Percentiles rank a stretch among this genome's conserved stretches.
Conservation (phyloP, 1,284 basidiomycete species). For the Abortiporus biennis region DNA sequence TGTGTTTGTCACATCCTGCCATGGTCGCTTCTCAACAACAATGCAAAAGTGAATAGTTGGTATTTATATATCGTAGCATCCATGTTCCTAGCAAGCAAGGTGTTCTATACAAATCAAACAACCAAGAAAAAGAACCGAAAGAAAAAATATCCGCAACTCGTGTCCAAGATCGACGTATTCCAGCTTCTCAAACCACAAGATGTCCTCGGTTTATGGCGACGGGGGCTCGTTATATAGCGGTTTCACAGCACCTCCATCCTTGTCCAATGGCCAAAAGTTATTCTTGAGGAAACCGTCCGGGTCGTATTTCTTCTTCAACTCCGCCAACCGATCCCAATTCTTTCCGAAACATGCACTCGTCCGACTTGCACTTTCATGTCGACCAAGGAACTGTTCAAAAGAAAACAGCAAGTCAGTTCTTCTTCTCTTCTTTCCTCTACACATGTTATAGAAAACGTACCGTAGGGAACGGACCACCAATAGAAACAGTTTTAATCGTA, state of each 20-base stretch:
- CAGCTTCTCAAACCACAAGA: no score
- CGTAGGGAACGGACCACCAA: slow-evolving; percentile 78
- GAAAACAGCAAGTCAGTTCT: slow-evolving; percentile 1
- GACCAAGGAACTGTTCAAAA: slow-evolving; percentile 63
- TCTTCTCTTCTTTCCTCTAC: neutral
- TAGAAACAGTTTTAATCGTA: slow-evolving; percentile 60
- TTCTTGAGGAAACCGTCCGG: slow-evolving; percentile 69
- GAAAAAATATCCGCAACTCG: no score
- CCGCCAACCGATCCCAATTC: slow-evolving; percentile 64
- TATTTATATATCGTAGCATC: no score
- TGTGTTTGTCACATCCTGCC: no score
- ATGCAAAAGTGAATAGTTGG: no score
- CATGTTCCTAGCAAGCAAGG: no score
- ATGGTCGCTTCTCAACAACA: no score
- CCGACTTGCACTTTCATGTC: slow-evolving; percentile 56
- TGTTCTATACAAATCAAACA: no score
- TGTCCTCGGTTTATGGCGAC: slow-evolving; percentile 14
- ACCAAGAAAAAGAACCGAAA: no score
- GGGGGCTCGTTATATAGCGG: slow-evolving; percentile 49
- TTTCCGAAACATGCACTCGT: slow-evolving; percentile 64
- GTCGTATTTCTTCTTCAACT: slow-evolving; percentile 72
- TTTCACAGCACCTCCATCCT: slow-evolving; percentile 40
- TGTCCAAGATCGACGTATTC: no score
- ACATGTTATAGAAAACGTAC: slow-evolving; percentile 37
- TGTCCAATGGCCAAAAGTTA: slow-evolving; percentile 70